phyloP scores from a whole-genome alignment of 495 filamentous ascomycete species.

The Aspergillus funiculosus region DNA sequence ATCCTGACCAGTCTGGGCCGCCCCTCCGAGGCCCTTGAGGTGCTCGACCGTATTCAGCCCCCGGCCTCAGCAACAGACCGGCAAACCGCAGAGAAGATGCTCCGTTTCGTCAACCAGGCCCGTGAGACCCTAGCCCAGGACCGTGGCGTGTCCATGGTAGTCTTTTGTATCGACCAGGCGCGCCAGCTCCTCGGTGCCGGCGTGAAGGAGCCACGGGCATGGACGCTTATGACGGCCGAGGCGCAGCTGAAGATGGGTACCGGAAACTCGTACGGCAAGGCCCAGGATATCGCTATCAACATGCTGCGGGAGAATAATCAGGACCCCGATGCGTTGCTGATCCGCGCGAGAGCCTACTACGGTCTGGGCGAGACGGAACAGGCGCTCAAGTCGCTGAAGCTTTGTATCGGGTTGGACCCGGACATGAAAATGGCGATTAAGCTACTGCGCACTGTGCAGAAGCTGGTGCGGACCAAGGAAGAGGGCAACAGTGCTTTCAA shows the following conservation, averaged over 20 bases:
- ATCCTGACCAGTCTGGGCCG: slow-evolving; percentile 82
- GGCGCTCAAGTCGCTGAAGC: slow-evolving; percentile 85
- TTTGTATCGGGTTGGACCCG: slow-evolving; percentile 85
- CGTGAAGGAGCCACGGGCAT: slow-evolving; percentile 78
- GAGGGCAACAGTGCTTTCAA: slow-evolving; percentile 91
- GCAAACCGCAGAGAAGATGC: slow-evolving; percentile 73
- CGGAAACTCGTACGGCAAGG: slow-evolving; percentile 80
- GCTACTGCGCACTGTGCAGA: slow-evolving; percentile 78
- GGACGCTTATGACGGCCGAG: slow-evolving; percentile 87
- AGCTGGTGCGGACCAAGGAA: slow-evolving; percentile 88
- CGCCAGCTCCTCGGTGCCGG: slow-evolving; percentile 67
- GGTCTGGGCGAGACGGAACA: slow-evolving; percentile 91
- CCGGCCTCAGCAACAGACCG: slow-evolving; percentile 77
- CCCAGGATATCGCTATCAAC: slow-evolving; percentile 84
- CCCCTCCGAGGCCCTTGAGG: slow-evolving; percentile 79
- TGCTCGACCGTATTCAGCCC: slow-evolving; percentile 57
- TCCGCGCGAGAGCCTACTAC: slow-evolving; percentile 83
- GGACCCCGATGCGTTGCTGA: slow-evolving; percentile 88
- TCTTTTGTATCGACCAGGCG: slow-evolving; percentile 87
- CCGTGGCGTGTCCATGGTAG: slow-evolving; percentile 76
- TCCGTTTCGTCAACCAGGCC: slow-evolving; percentile 72
- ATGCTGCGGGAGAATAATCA: slow-evolving; percentile 78
- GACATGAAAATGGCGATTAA: slow-evolving; percentile 82
- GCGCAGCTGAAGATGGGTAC: slow-evolving; percentile 94
- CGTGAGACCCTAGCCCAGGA: slow-evolving; percentile 67